Conservation (phyloP, 2,329 filamentous ascomycete species). For the Myotisia sp. region DNA sequence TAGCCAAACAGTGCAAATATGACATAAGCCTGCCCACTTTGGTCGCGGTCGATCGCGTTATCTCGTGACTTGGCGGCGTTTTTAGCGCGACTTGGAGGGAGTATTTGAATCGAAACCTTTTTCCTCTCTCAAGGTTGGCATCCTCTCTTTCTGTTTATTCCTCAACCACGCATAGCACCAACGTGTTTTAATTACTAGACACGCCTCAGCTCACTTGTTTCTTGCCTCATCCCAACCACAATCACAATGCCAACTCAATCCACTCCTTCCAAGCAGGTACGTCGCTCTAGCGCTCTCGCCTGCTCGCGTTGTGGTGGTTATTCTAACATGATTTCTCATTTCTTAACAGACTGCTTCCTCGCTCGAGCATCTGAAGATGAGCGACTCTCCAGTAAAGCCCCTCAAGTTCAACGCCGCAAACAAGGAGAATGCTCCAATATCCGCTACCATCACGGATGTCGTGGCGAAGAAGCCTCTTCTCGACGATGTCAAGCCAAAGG, state of each 20-base stretch:
- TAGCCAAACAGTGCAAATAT: slow-evolving; percentile 4
- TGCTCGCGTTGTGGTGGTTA: slow-evolving; percentile 21
- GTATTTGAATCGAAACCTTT: too few relatives aligned
- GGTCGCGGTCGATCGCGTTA: slow-evolving; percentile 12
- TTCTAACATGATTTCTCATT: slow-evolving; percentile 23
- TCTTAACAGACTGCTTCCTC: slow-evolving; percentile 60
- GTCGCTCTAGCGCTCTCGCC: slow-evolving; percentile 26
- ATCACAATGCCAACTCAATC: slow-evolving; percentile 60
- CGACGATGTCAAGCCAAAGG: slow-evolving; percentile 34
- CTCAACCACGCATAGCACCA: slow-evolving; percentile 4
- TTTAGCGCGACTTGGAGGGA: slow-evolving; percentile 9
- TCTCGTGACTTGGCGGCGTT: slow-evolving; percentile 14
- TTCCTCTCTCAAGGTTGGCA: too few relatives aligned
- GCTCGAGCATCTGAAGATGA: slow-evolving; percentile 79
- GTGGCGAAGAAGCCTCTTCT: slow-evolving; percentile 41
- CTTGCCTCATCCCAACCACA: neutral
- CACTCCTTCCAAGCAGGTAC: slow-evolving; percentile 59
- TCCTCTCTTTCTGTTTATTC: slow-evolving; percentile 10
- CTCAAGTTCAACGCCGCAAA: slow-evolving; percentile 57
- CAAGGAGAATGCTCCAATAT: slow-evolving; percentile 64
- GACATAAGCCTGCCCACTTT: slow-evolving; percentile 3
- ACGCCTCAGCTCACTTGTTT: neutral
- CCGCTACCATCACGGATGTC: slow-evolving; percentile 37
- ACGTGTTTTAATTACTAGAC: neutral
- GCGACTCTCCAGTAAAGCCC: slow-evolving; percentile 79